Evolutionary conservation across 495 filamentous ascomycete species (phyloP).

Genomic region (Jackrogersella minutella): DNA sequence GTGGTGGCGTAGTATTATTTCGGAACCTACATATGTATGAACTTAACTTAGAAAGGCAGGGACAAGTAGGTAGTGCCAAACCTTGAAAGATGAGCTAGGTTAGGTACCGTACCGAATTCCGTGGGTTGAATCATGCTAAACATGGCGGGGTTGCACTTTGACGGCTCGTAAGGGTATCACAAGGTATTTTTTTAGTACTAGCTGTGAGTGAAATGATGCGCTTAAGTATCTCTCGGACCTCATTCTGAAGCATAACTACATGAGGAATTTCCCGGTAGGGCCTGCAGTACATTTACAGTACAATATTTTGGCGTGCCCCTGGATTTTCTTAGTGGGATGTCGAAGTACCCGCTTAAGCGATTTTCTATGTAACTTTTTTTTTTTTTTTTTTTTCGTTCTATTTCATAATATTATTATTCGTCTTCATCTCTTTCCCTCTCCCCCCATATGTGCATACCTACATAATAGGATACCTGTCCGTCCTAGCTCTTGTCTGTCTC

Average conservation of each 20-base stretch:
- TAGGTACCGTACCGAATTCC: slow-evolving; percentile 10
- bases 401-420: no score
- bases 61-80: neutral
- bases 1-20: slow-evolving; percentile 25
- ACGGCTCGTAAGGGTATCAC: neutral
- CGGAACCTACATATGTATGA: neutral
- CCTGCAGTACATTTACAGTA: neutral
- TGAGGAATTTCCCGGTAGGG: neutral
- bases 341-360: neutral
- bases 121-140: slow-evolving; percentile 14
- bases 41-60: neutral
- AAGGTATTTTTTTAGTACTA: neutral
- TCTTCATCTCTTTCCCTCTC: no score
- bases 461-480: neutral
- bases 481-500: neutral
- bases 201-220: neutral
- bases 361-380: slow-evolving; percentile 17
- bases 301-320: slow-evolving; percentile 1
- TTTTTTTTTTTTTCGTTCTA: neutral
- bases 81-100: slow-evolving; percentile 12
- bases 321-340: neutral
- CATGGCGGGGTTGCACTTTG: neutral
- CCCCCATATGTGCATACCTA: slow-evolving; percentile 13
- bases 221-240: neutral
- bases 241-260: neutral